Evolutionary conservation across 2,329 filamentous ascomycete species (phyloP).

Genomic region (Exutisphaerella laricina): DNA sequence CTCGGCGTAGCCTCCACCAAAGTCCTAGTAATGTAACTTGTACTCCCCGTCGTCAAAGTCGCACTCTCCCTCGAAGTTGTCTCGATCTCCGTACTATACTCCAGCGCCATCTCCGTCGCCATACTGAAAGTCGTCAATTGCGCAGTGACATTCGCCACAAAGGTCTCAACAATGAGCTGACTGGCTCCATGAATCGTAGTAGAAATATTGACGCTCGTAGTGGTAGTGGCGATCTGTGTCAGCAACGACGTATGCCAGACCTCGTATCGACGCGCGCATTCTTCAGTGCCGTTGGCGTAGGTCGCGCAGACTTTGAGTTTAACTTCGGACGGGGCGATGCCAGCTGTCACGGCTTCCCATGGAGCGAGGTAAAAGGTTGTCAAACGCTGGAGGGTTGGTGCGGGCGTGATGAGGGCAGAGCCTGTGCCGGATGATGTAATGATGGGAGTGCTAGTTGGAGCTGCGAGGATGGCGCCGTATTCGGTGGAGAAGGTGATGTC

Average conservation of each 20-base stretch:
- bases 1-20: slow-evolving; percentile 15
- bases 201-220: slow-evolving; percentile 35
- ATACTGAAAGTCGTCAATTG: slow-evolving; percentile 37
- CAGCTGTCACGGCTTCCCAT: slow-evolving; percentile 40
- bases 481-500: slow-evolving; percentile 44
- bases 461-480: slow-evolving; percentile 39
- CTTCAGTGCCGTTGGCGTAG: slow-evolving; percentile 32
- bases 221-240: slow-evolving; percentile 35
- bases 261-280: slow-evolving; percentile 40
- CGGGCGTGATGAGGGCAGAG: slow-evolving; percentile 33
- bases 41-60: slow-evolving; percentile 22
- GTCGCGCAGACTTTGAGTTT: slow-evolving; percentile 39
- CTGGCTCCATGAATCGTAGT: slow-evolving; percentile 35
- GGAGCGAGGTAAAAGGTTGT: slow-evolving; percentile 43
- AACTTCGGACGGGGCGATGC: slow-evolving; percentile 36
- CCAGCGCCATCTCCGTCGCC: slow-evolving; percentile 35
- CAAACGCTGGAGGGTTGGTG: slow-evolving; percentile 35
- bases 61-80: slow-evolving; percentile 21
- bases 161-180: slow-evolving; percentile 37
- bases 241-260: slow-evolving; percentile 39
- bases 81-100: slow-evolving; percentile 36
- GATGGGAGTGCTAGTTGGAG: slow-evolving; percentile 28
- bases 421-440: slow-evolving; percentile 8
- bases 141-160: slow-evolving; percentile 36
- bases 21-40: slow-evolving; percentile 29